These are phyloP conservation scores for Ceratocystis huliohia DNA, from an alignment of 2,329 filamentous ascomycete species.

Conservation along the genomic window DNA sequence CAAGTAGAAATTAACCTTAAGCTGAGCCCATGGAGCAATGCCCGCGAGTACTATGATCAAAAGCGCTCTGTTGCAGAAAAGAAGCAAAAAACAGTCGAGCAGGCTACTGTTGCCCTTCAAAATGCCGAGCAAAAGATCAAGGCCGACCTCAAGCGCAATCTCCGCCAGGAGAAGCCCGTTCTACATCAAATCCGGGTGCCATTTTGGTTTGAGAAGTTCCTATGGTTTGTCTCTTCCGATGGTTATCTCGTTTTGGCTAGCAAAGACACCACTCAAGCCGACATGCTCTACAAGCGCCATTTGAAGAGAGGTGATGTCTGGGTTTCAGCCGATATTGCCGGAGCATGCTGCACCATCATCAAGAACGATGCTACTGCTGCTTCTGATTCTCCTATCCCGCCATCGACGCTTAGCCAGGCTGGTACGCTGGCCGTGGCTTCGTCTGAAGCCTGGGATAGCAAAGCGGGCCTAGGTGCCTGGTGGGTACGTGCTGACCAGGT, in stretches of 20 bases:
- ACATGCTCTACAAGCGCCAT: conserved; percentile 79
- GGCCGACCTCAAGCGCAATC: conserved; percentile 40
- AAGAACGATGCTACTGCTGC: conserved; percentile 69
- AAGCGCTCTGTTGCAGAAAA: conserved; percentile 74
- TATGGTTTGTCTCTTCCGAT: conserved; percentile 90
- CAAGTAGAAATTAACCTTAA: conserved; percentile 74
- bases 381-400: conserved; percentile 76
- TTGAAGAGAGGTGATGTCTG: conserved; percentile 83
- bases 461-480: conserved; percentile 89
- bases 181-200: conserved; percentile 70
- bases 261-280: conserved; percentile 78
- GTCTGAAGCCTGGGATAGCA: conserved; percentile 88
- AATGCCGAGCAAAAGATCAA: conserved; percentile 40
- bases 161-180: conserved; percentile 86
- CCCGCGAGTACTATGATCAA: conserved; percentile 82
- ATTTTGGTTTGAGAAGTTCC: conserved; percentile 95
- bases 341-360: conserved; percentile 73
- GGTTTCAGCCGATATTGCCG: conserved; percentile 77
- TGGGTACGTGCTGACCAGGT: conserved; percentile 90
- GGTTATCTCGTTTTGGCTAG: conserved; percentile 85
- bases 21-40: conserved; percentile 77
- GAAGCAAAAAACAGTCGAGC: conserved; percentile 71
- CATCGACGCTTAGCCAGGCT: conserved; percentile 81
- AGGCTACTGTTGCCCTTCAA: conserved; percentile 71
- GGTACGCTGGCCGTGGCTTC: conserved; percentile 73